These are phyloP conservation scores for Russula lepida DNA, from an alignment of 768 basidiomycete species.

Conservation along the genomic window DNA sequence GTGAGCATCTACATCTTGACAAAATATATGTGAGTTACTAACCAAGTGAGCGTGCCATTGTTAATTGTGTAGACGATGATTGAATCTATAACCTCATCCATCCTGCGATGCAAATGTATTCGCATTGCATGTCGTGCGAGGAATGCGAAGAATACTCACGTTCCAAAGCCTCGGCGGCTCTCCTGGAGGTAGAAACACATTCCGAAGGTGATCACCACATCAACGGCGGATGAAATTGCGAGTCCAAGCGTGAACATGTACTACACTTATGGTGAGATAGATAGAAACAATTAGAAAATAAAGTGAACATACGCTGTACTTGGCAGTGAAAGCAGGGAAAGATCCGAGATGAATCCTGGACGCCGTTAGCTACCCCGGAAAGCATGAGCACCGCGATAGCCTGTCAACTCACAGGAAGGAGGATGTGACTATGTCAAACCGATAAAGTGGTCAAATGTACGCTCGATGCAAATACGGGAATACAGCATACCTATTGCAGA, in stretches of 20 bases:
- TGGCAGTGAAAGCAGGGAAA: conserved; percentile 7
- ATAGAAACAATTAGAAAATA: not conserved
- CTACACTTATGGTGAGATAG: conserved; percentile 6
- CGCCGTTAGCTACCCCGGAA: not conserved
- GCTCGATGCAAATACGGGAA: not conserved
- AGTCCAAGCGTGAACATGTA: conserved; percentile 20
- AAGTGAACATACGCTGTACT: not conserved
- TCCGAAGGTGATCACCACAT: conserved; percentile 18
- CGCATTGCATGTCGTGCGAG: not conserved
- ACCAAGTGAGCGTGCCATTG: conserved; percentile 22
- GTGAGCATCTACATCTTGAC: not conserved
- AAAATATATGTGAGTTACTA: not conserved
- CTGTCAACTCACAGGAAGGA: conserved; percentile 6
- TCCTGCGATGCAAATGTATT: not conserved
- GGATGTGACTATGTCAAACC: conserved; percentile 8
- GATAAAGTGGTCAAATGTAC: not conserved
- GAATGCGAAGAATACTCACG: not conserved
- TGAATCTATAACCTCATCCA: conserved; percentile 18
- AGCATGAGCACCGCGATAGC: not conserved
- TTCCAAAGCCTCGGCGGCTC: conserved; percentile 19
- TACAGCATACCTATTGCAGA: conserved; percentile 14
- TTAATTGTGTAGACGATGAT: conserved; percentile 22
- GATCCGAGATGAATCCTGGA: conserved; percentile 6
- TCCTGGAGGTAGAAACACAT: conserved; percentile 21
- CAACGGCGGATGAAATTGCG: conserved; percentile 13